These are phyloP conservation scores for Elaeis oleifera DNA, from an alignment of 202 grass and related monocot genomes.

Conservation along the genomic window DNA sequence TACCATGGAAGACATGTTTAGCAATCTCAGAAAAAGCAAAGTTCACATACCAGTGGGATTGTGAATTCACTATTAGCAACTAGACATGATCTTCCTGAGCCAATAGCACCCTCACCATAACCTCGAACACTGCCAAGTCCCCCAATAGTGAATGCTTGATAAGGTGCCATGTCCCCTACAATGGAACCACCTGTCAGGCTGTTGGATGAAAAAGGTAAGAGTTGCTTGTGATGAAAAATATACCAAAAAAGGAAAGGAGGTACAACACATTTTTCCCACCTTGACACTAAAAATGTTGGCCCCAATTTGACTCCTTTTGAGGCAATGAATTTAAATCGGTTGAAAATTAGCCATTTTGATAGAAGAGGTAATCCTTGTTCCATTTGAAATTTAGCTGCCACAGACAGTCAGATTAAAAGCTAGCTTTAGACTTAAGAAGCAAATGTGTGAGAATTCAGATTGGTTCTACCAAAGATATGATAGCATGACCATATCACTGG, in stretches of 20 bases:
- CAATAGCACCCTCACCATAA: constrained; percentile 87
- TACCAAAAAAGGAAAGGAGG: constrained; percentile 7
- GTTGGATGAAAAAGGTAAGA: constrained; percentile 30
- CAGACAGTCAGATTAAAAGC: constrained; percentile 11
- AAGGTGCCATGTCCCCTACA: constrained; percentile 97
- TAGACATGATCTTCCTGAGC: constrained; percentile 82
- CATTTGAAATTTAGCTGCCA: constrained; percentile 86
- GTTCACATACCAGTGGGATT: constrained; percentile 66
- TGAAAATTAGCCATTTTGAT: constrained; percentile 80
- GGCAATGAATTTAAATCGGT: constrained; percentile 72
- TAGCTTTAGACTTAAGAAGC: no score
- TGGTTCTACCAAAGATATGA: constrained; percentile 8
- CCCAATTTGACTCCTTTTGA: constrained; percentile 94
- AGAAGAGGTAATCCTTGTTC: constrained; percentile 93
- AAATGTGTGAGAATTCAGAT: background rate
- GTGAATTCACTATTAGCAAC: constrained; percentile 81
- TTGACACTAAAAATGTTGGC: constrained; percentile 69
- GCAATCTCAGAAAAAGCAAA: constrained; percentile 1
- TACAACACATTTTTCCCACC: constrained; percentile 28
- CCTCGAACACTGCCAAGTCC: constrained; percentile 85
- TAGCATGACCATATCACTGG: constrained; percentile 1
- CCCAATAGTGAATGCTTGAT: constrained; percentile 94
- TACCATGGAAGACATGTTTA: background rate
- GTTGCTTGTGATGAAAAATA: constrained; percentile 10
- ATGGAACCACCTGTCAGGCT: constrained; percentile 92